These are phyloP conservation scores for Leishmania tropica DNA, from an alignment of 208 protist species.

Conservation along the genomic window DNA sequence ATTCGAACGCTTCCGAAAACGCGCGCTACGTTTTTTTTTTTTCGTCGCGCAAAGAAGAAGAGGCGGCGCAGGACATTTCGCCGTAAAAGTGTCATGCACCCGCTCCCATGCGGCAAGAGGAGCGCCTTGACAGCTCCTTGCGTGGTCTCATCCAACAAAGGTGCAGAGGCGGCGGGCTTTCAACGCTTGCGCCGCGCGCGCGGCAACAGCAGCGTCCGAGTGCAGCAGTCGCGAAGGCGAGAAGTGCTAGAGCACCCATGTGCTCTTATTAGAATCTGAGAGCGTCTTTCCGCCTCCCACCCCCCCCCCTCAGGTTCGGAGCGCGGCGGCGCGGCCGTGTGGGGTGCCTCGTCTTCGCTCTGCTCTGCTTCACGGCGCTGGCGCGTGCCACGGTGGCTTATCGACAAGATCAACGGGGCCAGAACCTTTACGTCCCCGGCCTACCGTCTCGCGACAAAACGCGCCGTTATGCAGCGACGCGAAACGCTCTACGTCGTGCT, in stretches of 20 bases:
- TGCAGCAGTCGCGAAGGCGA: neutral
- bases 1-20: neutral
- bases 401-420: constrained; percentile 9
- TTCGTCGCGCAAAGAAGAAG: too few species aligned
- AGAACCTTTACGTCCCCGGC: neutral
- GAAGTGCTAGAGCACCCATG: neutral
- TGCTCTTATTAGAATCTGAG: neutral
- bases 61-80: too few species aligned
- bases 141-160: neutral
- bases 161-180: neutral
- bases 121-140: neutral
- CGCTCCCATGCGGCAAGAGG: neutral
- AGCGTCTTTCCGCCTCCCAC: too few species aligned
- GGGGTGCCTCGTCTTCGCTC: neutral
- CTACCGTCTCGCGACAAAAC: neutral
- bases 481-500: neutral
- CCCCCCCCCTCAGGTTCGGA: too few species aligned
- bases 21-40: too few species aligned
- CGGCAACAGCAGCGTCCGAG: neutral
- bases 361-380: neutral
- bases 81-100: neutral
- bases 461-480: neutral
- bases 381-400: neutral
- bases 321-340: neutral
- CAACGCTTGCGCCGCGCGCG: neutral